A percentile compares a stretch with the other conserved stretches of the same genome.
Conservation (phyloP, 2,329 filamentous ascomycete genomes). For the Cladosporium phlei region DNA sequence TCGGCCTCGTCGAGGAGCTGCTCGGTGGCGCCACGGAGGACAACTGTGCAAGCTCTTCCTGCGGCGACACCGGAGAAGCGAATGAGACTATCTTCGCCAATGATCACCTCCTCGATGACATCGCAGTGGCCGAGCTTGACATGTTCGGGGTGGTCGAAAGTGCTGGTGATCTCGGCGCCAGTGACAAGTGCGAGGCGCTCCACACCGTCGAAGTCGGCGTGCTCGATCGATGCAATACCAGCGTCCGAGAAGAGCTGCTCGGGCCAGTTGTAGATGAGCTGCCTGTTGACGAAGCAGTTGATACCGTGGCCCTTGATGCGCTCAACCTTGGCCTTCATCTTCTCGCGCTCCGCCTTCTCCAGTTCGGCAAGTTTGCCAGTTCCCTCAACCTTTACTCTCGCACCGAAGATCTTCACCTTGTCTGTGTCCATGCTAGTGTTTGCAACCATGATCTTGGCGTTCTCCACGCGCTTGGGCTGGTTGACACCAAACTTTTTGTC, state of each 20-base stretch:
- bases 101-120: conserved; percentile 94
- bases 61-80: conserved; percentile 95
- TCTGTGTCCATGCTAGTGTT: conserved; percentile 99
- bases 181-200: conserved; percentile 92
- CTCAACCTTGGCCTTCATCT: conserved; percentile 99
- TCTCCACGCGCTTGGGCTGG: conserved; percentile 94
- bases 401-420: conserved; percentile 99
- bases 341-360: conserved; percentile 96
- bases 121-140: conserved; percentile 96
- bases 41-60: conserved; percentile 91
- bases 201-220: conserved; percentile 97
- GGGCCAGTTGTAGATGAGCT: conserved; percentile 99
- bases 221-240: conserved; percentile 96
- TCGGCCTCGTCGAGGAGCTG: conserved; percentile 96
- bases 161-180: conserved; percentile 93
- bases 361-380: conserved; percentile 97
- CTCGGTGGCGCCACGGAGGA: conserved; percentile 91
- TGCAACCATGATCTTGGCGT: conserved; percentile 95
- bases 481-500: conserved; percentile 99
- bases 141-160: conserved; percentile 95
- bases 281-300: conserved; percentile 99
- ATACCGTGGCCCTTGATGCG: conserved; percentile 98
- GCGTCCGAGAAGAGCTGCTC: conserved; percentile 98
- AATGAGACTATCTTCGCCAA: conserved; percentile 95
- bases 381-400: conserved; percentile 90